A percentile compares a stretch with the other conserved stretches of the same genome.
phyloP scores from a whole-genome alignment of 2,329 filamentous ascomycete species.

The Basipetospora chlamydospora region DNA sequence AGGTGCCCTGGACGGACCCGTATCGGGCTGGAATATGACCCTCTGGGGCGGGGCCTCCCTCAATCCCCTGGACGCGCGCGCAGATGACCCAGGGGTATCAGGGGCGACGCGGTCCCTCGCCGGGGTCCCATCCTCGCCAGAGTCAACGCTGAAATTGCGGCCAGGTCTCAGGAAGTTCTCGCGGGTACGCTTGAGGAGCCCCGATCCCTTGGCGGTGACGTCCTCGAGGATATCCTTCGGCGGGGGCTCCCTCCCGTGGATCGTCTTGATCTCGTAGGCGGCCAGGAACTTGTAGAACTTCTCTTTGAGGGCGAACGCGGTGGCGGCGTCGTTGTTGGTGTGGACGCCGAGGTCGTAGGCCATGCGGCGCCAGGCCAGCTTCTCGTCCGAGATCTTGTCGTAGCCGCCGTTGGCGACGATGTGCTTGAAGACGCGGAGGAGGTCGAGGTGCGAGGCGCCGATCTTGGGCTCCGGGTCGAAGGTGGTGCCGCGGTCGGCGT shows the following conservation, averaged over 20 bases:
- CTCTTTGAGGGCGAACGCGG: constrained; percentile 74
- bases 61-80: constrained; percentile 48
- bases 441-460: constrained; percentile 59
- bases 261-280: constrained; percentile 69
- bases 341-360: constrained; percentile 63
- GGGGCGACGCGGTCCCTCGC: constrained; percentile 35
- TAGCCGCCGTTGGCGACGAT: constrained; percentile 71
- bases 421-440: constrained; percentile 64
- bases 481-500: constrained; percentile 62
- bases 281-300: constrained; percentile 83
- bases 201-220: constrained; percentile 71
- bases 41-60: constrained; percentile 75
- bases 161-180: constrained; percentile 53
- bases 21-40: constrained; percentile 74
- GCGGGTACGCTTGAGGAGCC: constrained; percentile 61
- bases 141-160: constrained; percentile 39
- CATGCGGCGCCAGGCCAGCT: constrained; percentile 72
- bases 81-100: constrained; percentile 36
- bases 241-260: constrained; percentile 68
- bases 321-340: constrained; percentile 62
- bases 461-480: constrained; percentile 74
- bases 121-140: constrained; percentile 45
- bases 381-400: constrained; percentile 69
- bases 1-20: constrained; percentile 37
- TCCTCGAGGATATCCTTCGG: constrained; percentile 81